Conservation (phyloP, 1,284 basidiomycete genomes). For the Ustilago sp. region DNA sequence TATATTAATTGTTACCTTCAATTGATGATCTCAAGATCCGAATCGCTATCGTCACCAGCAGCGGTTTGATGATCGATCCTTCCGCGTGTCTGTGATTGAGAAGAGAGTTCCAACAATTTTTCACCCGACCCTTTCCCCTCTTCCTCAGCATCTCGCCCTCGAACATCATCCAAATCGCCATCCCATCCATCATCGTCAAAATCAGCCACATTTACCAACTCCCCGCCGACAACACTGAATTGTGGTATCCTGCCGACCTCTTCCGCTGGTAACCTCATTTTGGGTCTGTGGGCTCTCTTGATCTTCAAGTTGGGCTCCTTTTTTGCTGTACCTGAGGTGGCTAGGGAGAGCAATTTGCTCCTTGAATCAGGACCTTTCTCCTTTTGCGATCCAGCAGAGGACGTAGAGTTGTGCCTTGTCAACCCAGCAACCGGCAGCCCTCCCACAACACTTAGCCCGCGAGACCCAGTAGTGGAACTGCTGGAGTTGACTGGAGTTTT, state of each 20-base stretch:
- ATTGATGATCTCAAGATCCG: conserved; percentile 45
- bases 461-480: neutral
- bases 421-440: conserved; percentile 18
- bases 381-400: neutral
- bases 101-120: conserved; percentile 6
- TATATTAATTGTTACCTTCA: too few relatives aligned
- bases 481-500: conserved; percentile 4
- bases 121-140: conserved; percentile 5
- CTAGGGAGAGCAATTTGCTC: conserved; percentile 29
- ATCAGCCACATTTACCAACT: conserved; percentile 34
- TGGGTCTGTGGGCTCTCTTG: conserved; percentile 35
- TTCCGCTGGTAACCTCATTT: conserved; percentile 22
- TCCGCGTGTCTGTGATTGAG: neutral
- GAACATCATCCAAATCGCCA: conserved; percentile 20
- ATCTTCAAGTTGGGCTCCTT: conserved; percentile 25
- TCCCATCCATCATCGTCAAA: conserved; percentile 36
- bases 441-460: neutral
- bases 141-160: neutral
- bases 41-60: conserved; percentile 18
- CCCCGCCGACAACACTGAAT: conserved; percentile 30
- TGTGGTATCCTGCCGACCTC: conserved; percentile 9
- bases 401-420: conserved; percentile 7
- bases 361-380: conserved; percentile 19
- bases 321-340: neutral
- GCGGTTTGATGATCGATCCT: neutral